These are phyloP conservation scores for Ascochyta clinopodiicola DNA, from an alignment of 2,329 filamentous ascomycete genomes.

Conservation along the genomic window DNA sequence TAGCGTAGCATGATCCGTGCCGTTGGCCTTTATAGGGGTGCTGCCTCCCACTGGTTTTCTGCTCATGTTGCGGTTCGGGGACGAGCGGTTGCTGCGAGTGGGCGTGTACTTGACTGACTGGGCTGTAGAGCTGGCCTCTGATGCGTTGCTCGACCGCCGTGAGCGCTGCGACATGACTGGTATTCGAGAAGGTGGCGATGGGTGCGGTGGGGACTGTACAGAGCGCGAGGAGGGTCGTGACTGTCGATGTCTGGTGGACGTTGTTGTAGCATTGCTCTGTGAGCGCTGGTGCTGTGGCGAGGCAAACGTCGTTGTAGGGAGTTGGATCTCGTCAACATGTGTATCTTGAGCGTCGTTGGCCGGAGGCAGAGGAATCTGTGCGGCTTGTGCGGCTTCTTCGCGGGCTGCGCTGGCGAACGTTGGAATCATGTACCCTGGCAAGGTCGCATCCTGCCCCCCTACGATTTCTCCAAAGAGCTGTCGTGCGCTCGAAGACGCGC, in stretches of 20 bases:
- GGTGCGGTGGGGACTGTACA: slow-evolving; percentile 25
- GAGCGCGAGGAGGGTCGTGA: slow-evolving; percentile 20
- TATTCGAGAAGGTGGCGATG: slow-evolving; percentile 43
- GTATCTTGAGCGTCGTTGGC: slow-evolving; percentile 17
- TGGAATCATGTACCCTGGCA: slow-evolving; percentile 46
- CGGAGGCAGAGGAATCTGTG: slow-evolving; percentile 12
- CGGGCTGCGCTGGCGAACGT: slow-evolving; percentile 24
- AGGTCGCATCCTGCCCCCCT: slow-evolving; percentile 37
- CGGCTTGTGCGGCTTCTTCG: slow-evolving; percentile 18
- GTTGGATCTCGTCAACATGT: slow-evolving; percentile 16
- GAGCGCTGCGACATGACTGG: slow-evolving; percentile 40
- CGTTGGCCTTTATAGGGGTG: slow-evolving; percentile 13
- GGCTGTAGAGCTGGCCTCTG: slow-evolving; percentile 46
- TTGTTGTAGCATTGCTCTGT: slow-evolving; percentile 26
- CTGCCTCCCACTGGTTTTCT: slow-evolving; percentile 22
- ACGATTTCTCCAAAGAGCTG: slow-evolving; percentile 48
- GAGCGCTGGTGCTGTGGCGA: slow-evolving; percentile 28
- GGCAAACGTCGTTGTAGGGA: slow-evolving; percentile 24
- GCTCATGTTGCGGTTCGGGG: slow-evolving; percentile 33
- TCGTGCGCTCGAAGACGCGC: slow-evolving; percentile 28
- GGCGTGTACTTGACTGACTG: slow-evolving; percentile 41
- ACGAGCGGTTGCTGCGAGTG: slow-evolving; percentile 36
- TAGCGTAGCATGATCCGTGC: slow-evolving; percentile 28
- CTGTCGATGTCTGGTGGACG: slow-evolving; percentile 21
- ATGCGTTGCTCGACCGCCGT: slow-evolving; percentile 42